Base-by-base conservation (phyloP, 805 yeast species). In the Candida verbasci region DNA sequence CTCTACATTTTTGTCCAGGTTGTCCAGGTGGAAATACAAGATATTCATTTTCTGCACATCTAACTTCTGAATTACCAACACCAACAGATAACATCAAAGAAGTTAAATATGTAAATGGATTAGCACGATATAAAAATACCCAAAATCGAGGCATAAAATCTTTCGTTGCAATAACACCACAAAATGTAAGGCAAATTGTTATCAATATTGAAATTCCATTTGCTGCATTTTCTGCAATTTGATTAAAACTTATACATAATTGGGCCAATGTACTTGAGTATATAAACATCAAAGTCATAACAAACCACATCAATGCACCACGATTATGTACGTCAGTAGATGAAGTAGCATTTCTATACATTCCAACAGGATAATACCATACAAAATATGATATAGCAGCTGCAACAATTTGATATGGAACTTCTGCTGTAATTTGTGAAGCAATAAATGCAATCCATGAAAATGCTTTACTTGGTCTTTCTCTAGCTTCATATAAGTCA, bases 121-220 rank as follows among this genome's bases (percentile, higher is more conserved):
- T 60, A 29, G 44, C 46, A 37, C 62, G 44, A 55, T 61, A 61
- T 61, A 61, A 58, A 46, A 61, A 61, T 28, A 56, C 49, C 67
- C 67, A 80, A 68, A 85, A 85, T n/a, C 86, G 78, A 21, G 84
- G 84, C 65, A 63, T 42, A 22, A 58, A 63, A 14, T 65, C 52
- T 29, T 78, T 73, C 17, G 75, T 64, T 11, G 74, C 78, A 62
- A 85, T 63, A 29, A 82, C 86, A 70, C 95, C 95, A 70, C 87
- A 82, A 75, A 84, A 82, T 37, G 74, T 72, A 60, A 85, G 62
- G 26, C 77, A 65, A 68, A 81, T 59, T 2, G 83, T 76, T 58
- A 78, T 81, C 42, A 79, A 50, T 48, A 82, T 50, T 24, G 74
- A 62, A 1, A 76, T 72, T 38, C 78, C 41, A 47, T 79, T 78